Percentiles rank a stretch among this genome's conserved stretches.
Evolutionary conservation across 495 filamentous ascomycete species (phyloP).

Genomic region (Penicillium argentinense): DNA sequence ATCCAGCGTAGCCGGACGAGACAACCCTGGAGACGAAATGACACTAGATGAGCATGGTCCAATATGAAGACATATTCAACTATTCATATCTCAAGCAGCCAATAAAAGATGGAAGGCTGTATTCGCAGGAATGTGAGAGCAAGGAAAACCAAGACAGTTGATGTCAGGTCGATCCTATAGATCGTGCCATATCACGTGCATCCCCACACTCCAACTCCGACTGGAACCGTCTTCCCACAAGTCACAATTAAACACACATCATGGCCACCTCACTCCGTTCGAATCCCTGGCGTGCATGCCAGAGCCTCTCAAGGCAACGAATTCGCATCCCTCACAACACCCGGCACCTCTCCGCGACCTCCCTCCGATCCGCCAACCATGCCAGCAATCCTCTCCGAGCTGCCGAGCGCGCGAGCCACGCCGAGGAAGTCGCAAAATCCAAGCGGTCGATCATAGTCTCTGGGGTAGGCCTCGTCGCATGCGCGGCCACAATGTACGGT

Average conservation of each 20-base stretch:
- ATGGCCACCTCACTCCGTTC: constrained; percentile 28
- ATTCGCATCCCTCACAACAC: constrained; percentile 11
- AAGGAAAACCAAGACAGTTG: not conserved
- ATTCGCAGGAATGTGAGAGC: no score
- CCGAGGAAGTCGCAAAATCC: constrained; percentile 27
- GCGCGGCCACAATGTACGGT: constrained; percentile 38
- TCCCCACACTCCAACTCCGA: constrained; percentile 23
- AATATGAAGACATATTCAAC: not conserved
- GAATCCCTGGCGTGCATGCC: constrained; percentile 35
- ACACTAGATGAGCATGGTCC: no score
- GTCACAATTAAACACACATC: constrained; percentile 8
- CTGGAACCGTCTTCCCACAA: constrained; percentile 8
- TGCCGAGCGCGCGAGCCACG: constrained; percentile 10
- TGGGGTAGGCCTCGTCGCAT: constrained; percentile 34
- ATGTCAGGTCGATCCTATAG: constrained; percentile 2
- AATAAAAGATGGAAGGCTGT: no score
- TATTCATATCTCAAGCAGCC: not conserved
- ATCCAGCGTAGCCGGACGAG: no score
- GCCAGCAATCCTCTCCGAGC: constrained; percentile 32
- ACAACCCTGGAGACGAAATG: no score
- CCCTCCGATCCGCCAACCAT: constrained; percentile 26
- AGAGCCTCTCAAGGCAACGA: constrained; percentile 31
- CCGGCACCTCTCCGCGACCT: constrained; percentile 30
- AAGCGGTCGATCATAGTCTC: constrained; percentile 35
- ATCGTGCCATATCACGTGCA: constrained; percentile 26